Percentiles rank a stretch among this genome's conserved stretches.
These are phyloP conservation scores for Lichtheimia ramosa DNA, from an alignment of 371 early-diverging fungal species.

Conservation along the genomic window DNA sequence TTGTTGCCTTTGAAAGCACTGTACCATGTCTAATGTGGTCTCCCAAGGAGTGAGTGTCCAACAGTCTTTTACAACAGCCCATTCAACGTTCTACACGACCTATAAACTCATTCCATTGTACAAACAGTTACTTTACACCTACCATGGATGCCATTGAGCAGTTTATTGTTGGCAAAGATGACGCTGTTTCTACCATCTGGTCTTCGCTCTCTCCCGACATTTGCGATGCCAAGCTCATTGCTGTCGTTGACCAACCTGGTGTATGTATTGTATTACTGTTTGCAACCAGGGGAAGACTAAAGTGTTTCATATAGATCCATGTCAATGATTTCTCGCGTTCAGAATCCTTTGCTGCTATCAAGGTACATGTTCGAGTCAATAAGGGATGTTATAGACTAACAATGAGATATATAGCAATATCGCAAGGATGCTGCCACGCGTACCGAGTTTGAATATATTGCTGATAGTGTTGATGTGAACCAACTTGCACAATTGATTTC, in stretches of 20 bases:
- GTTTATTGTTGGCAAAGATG: conserved; percentile 27
- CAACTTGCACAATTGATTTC: conserved; percentile 30
- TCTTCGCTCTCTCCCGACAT: conserved; percentile 31
- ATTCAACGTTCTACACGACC: neutral
- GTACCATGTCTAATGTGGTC: conserved; percentile 25
- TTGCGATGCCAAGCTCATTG: conserved; percentile 41
- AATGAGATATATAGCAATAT: conserved; percentile 19
- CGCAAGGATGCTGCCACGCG: conserved; percentile 26
- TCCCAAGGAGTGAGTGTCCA: conserved; percentile 18
- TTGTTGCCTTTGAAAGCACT: conserved; percentile 21
- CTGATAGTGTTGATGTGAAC: conserved; percentile 33
- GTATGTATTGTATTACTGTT: conserved; percentile 20
- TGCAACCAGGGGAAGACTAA: neutral
- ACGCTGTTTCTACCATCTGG: conserved; percentile 28
- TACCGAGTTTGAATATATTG: conserved; percentile 38
- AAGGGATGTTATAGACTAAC: neutral
- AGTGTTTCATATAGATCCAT: conserved; percentile 31
- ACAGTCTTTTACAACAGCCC: neutral
- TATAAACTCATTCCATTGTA: neutral
- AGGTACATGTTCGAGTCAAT: conserved; percentile 23
- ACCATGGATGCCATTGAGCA: conserved; percentile 21
- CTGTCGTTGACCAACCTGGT: conserved; percentile 47
- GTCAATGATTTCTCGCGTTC: conserved; percentile 33
- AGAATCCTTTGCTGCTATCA: conserved; percentile 28
- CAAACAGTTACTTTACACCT: conserved; percentile 23